Evolutionary conservation across 164 flowering plant genomes (phyloP), one percentile per base, ranked within the genome.

Genomic region (Cinnamomum chago): DNA sequence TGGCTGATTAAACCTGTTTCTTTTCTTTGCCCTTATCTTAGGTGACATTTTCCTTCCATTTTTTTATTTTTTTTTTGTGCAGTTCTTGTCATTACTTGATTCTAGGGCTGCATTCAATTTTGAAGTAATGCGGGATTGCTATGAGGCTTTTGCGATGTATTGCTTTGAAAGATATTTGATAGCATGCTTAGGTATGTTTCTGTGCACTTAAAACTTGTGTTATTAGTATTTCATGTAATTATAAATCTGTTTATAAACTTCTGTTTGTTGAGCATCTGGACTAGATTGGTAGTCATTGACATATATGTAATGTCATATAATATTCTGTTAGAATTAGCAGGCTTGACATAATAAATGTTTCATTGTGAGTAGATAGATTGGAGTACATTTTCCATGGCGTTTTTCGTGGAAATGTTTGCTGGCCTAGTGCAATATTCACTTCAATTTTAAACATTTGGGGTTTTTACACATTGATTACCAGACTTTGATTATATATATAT

Each of bases 151-250:
- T 83, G 99, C 99, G 40, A 72, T 95, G 79, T 95, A 95, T 81
- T 95, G 99, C 88, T 95, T 95, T 75, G 97, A 90, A 87, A 91
- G 99, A 87, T 95, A 93, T 76, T 79, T 95, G 83, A 93, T 95
- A 80, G 98, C 99, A 65, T 92, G 98, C 85, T 84, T 95, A 88
- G 99, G 99, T 93, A 90, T 76, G 88, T 5, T 50, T 15, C 60
- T 55, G 17, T 55, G 60, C 60, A 55, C n/a, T 14, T 20, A 55
- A 55, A 67, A n/a, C n/a, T 65, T 55, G 58, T 17, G 5, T 51
- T 25, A 64, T 80, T 55, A 50, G 33, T 20, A 27, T 62, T 74
- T 17, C 23, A 40, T 23, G 17, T 66, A 15, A 50, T 17, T 47
- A 28, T 18, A 40, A 40, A 40, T 62, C 11, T 30, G 15, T 14